These are phyloP conservation scores for Panaeolus papilionaceus DNA, from an alignment of 768 basidiomycete genomes.

Conservation along the genomic window DNA sequence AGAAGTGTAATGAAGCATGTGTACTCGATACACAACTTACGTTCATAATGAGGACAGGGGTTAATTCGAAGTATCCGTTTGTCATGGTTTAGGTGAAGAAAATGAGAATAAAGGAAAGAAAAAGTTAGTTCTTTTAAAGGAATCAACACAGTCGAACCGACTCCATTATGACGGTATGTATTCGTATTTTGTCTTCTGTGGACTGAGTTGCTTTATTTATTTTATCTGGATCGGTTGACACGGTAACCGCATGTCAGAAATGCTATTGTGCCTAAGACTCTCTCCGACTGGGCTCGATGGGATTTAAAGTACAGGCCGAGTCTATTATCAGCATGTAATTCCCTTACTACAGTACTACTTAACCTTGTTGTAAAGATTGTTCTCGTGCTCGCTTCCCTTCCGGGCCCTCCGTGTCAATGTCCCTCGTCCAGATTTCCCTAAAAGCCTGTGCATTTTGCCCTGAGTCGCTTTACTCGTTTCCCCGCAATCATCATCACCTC, in stretches of 20 bases:
- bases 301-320: not conserved
- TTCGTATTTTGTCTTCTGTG: slow-evolving; percentile 3
- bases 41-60: not conserved
- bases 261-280: not conserved
- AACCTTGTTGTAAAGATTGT: not conserved
- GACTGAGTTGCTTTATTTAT: not conserved
- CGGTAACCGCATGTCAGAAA: slow-evolving; percentile 1
- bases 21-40: not conserved
- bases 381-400: slow-evolving; percentile 5
- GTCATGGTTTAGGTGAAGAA: not conserved
- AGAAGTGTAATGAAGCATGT: not conserved
- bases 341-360: not conserved
- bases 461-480: slow-evolving; percentile 2
- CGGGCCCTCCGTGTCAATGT: not conserved
- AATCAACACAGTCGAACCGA: not conserved
- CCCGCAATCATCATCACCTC: slow-evolving; percentile 15
- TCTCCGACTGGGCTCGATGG: slow-evolving; percentile 5
- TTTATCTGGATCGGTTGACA: slow-evolving; percentile 8
- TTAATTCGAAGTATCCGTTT: not conserved
- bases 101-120: not conserved
- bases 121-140: not conserved
- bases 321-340: not conserved
- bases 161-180: slow-evolving; percentile 14
- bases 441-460: slow-evolving; percentile 9
- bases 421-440: not conserved